Evolutionary conservation across 331 rosid genomes (phyloP).

Genomic region (Cydonia oblonga): DNA sequence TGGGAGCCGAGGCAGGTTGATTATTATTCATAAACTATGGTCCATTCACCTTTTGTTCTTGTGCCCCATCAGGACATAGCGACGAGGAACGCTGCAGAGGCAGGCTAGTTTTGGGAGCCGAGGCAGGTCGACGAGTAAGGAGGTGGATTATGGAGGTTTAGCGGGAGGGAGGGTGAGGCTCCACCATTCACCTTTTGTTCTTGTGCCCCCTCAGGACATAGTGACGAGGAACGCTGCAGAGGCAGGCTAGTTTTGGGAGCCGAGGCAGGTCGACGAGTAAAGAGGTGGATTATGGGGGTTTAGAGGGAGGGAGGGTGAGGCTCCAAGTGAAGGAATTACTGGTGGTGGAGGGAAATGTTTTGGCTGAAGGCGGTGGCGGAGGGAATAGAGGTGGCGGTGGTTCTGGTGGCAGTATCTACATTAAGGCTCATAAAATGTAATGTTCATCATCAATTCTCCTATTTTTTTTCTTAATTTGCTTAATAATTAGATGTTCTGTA

Average conservation of each 20-base stretch:
- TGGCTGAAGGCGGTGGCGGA: conserved; percentile 83
- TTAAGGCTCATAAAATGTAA: conserved; percentile 83
- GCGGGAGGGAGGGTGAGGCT: no score
- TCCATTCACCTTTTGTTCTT: no score
- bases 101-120: no score
- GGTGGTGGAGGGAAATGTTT: conserved; percentile 60
- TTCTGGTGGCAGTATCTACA: conserved; percentile 91
- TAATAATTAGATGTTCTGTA: neutral
- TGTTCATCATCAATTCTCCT: neutral
- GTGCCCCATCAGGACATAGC: no score
- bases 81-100: no score
- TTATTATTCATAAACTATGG: no score
- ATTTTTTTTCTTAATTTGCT: neutral
- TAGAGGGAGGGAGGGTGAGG: conserved; percentile 74
- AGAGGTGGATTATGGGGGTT: conserved; percentile 79
- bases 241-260: conserved; percentile 72
- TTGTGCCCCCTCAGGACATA: no score
- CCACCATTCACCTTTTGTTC: no score
- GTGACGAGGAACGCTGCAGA: conserved; percentile 33
- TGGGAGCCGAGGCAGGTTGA: no score
- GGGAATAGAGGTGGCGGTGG: conserved; percentile 94
- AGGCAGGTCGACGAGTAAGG: no score
- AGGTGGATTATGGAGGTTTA: no score
- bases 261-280: conserved; percentile 67
- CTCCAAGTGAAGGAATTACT: conserved; percentile 29